Evolutionary conservation across 768 basidiomycete genomes (phyloP).

Genomic region (Leccinum disarticulatum): DNA sequence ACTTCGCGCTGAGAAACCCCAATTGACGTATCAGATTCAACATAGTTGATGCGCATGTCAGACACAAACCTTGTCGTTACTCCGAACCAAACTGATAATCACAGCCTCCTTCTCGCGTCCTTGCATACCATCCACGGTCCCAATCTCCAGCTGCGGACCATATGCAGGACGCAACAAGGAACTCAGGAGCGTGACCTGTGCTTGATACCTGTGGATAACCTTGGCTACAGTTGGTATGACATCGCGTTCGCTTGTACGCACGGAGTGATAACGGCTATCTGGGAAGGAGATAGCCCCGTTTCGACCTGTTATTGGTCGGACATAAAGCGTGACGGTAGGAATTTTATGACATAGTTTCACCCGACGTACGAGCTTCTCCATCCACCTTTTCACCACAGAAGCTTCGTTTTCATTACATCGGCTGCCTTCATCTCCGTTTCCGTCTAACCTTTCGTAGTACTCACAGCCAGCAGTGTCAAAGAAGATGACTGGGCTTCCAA

Average conservation of each 20-base stretch:
- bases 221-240: neutral
- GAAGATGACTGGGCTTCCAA: conserved; percentile 83
- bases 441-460: conserved; percentile 83
- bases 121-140: conserved; percentile 96
- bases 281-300: conserved; percentile 59
- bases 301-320: conserved; percentile 42
- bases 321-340: neutral
- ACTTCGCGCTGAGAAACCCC: conserved; percentile 67
- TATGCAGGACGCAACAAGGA: conserved; percentile 71
- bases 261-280: conserved; percentile 90
- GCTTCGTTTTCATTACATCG: conserved; percentile 95
- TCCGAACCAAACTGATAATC: conserved; percentile 88
- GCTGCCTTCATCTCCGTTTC: conserved; percentile 84
- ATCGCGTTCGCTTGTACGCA: conserved; percentile 35
- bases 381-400: conserved; percentile 79
- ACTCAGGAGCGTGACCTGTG: conserved; percentile 85
- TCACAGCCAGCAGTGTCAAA: conserved; percentile 95
- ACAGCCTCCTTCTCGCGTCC: conserved; percentile 95
- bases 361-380: conserved; percentile 66
- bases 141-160: conserved; percentile 77
- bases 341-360: too few relatives aligned
- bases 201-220: conserved; percentile 65
- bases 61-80: conserved; percentile 69
- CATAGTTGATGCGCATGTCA: conserved; percentile 9
- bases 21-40: conserved; percentile 1